Percentiles rank a stretch among this genome's conserved stretches.
phyloP scores from a whole-genome alignment of 257 asterid genomes.

The Cynanchum wilfordii region DNA sequence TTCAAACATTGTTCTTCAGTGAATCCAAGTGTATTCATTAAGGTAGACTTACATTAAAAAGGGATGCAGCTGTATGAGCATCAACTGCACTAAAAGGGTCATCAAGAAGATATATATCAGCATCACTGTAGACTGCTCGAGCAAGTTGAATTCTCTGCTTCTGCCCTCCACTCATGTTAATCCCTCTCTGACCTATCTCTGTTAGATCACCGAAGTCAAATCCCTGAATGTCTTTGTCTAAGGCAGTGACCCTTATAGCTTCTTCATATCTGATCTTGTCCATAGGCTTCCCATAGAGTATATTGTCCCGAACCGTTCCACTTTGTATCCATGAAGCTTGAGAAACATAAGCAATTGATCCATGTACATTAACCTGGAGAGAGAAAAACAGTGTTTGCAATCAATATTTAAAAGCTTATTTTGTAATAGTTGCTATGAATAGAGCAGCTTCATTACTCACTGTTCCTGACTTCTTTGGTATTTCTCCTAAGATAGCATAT shows the following conservation, averaged over 20 bases:
- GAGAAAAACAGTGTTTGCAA: constrained; percentile 6
- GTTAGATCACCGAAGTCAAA: constrained; percentile 69
- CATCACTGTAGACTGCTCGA: constrained; percentile 67
- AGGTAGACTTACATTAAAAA: constrained; percentile 50
- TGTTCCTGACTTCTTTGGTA: constrained; percentile 55
- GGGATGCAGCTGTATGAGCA: constrained; percentile 73
- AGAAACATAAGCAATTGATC: constrained; percentile 73
- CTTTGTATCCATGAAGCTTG: constrained; percentile 82
- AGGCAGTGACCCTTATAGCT: constrained; percentile 51
- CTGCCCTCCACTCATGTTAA: constrained; percentile 85
- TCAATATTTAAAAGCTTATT: not conserved
- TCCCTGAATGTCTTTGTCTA: constrained; percentile 64
- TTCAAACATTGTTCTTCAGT: not conserved
- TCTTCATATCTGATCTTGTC: constrained; percentile 42
- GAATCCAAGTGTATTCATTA: not conserved
- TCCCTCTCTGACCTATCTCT: constrained; percentile 82
- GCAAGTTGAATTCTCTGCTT: constrained; percentile 84
- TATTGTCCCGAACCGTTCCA: constrained; percentile 67
- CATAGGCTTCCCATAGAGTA: constrained; percentile 68
- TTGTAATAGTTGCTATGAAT: not conserved
- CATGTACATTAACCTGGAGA: constrained; percentile 48
- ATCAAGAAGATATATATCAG: constrained; percentile 68
- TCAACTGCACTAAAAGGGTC: constrained; percentile 93
- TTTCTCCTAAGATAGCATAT: constrained; percentile 62
- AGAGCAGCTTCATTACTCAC: constrained; percentile 32